Evolutionary conservation across 2,329 filamentous ascomycete species (phyloP).

Genomic region (Aspergillus quadricinctus): DNA sequence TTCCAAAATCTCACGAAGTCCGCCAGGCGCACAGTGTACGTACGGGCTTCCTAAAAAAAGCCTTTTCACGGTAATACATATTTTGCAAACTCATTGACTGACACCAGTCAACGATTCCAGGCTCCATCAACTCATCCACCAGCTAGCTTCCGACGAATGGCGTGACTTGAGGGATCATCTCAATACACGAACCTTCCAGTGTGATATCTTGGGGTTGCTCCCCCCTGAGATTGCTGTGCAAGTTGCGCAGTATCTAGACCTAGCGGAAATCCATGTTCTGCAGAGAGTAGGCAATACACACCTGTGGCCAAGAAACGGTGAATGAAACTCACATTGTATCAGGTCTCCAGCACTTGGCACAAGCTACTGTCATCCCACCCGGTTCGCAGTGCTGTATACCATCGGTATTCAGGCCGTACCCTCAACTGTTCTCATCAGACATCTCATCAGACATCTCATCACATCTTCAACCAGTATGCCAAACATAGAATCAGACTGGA

Average conservation of each 20-base stretch:
- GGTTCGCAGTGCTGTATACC: slow-evolving; percentile 16
- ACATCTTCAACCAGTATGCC: slow-evolving; percentile 14
- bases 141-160: slow-evolving; percentile 27
- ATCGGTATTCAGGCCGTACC: slow-evolving; percentile 10
- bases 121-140: slow-evolving; percentile 23
- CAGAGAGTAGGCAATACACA: slow-evolving; percentile 21
- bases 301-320: neutral
- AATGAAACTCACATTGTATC: neutral
- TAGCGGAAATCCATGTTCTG: slow-evolving; percentile 25
- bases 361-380: slow-evolving; percentile 23
- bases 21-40: slow-evolving; percentile 7
- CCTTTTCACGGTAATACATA: neutral
- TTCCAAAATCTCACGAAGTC: slow-evolving; percentile 1
- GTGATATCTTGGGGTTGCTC: slow-evolving; percentile 30
- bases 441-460: neutral
- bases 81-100: neutral
- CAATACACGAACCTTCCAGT: slow-evolving; percentile 20
- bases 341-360: slow-evolving; percentile 35
- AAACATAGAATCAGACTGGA: slow-evolving; percentile 20
- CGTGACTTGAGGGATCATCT: slow-evolving; percentile 23
- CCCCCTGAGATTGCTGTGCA: slow-evolving; percentile 31
- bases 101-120: slow-evolving; percentile 13
- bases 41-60: neutral
- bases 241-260: slow-evolving; percentile 22
- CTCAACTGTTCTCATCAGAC: neutral